Base-by-base conservation (phyloP, 257 asterid genomes). In the Lycium barbarum region DNA sequence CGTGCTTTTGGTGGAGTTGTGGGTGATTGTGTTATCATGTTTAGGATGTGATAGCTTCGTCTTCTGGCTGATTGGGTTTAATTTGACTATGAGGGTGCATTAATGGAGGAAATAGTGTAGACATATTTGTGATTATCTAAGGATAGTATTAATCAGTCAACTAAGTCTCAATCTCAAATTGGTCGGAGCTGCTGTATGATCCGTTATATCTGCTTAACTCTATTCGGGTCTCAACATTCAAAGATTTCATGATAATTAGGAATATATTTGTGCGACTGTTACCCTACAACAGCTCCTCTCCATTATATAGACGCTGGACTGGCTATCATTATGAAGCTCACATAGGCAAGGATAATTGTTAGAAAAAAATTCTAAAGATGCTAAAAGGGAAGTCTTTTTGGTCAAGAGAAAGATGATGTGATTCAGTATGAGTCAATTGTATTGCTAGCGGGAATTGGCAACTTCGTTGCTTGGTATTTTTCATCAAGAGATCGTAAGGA, bases 271-370 rank as follows among this genome's bases (percentile, higher is more conserved):
- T 40, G 54, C 3, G 15, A 40, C 54, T 0, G 1, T 40, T 40
- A 70, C 17, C 79, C 54, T 40, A 70, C 79, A 15, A 1, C 33
- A 71, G 8, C 35, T 17, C 79, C 40, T 53, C 15, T 40, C 35
- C 35, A 71, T 71, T 40, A 38, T 40, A 54, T 33, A 22, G 9
- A 71, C 12, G 18, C 17, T 73, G 80, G 58, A 73, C 35, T 51
- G 80, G n/a, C 59, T 73, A 73, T 73, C 9, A 9, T n/a, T 73
- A 20, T n/a, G 80, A 47, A 73, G 80, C 40, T 45, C 59, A 47
- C n/a, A 73, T n/a, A 33, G 17, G 79, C 14, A 51, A 9, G 11
- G 13, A 0, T 13, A 51, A 51, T 51, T 51, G 57, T 51, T 13
- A 51, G 57, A 51, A 51, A 72, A 72, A 36, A n/a, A 43, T 2